A percentile compares a stretch with the other conserved stretches of the same genome.
Conservation (phyloP, 169 alveolate genomes). For the Plasmodium inui region DNA sequence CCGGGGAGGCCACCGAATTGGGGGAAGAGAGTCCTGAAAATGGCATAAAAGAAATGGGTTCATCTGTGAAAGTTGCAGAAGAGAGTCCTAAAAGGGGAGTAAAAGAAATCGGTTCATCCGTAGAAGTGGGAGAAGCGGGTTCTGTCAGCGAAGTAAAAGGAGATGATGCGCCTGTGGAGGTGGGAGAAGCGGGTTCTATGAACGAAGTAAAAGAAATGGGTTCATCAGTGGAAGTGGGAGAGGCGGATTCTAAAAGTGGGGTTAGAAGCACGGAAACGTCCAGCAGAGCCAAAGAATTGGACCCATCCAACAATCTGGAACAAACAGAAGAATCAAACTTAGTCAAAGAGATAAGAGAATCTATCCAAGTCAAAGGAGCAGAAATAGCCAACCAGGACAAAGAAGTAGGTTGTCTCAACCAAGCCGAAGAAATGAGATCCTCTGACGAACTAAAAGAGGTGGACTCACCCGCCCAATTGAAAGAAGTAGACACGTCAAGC, state of each 20-base stretch:
- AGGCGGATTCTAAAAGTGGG: background rate
- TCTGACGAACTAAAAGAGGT: background rate
- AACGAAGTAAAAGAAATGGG: background rate
- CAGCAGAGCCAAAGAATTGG: background rate
- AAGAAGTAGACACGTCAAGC: background rate
- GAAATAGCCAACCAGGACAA: background rate
- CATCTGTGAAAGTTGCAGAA: background rate
- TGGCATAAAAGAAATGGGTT: background rate
- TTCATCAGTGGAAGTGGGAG: background rate
- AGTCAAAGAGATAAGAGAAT: background rate
- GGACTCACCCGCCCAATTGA: background rate
- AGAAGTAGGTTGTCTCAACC: background rate
- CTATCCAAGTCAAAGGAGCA: background rate
- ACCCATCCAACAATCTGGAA: no score
- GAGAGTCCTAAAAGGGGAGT: background rate
- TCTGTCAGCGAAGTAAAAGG: background rate
- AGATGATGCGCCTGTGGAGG: background rate
- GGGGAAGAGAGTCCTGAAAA: background rate
- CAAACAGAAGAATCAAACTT: background rate
- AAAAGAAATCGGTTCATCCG: background rate
- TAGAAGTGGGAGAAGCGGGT: background rate
- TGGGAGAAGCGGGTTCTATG: background rate
- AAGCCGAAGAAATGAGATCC: background rate
- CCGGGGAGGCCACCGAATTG: background rate
- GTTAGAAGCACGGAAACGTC: background rate